A percentile compares a stretch with the other conserved stretches of the same genome.
Conservation (phyloP, 164 flowering plant species). For the Chloranthus sessilifolius region DNA sequence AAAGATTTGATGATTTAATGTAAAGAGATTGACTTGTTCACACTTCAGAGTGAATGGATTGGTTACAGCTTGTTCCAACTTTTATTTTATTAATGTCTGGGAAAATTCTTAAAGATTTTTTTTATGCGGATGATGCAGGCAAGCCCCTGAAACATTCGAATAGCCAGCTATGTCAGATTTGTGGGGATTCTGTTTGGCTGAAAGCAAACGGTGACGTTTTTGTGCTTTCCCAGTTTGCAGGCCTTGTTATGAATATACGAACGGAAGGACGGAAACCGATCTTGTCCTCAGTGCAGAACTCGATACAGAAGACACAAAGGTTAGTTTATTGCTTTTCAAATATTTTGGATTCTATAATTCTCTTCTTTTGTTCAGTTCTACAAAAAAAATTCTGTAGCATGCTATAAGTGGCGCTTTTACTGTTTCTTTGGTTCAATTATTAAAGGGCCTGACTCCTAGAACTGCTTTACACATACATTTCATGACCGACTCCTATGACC, state of each 20-base stretch:
- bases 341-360: background rate
- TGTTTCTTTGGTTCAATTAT: too few relatives aligned
- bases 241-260: constrained; percentile 97
- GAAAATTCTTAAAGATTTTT: background rate
- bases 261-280: constrained; percentile 85
- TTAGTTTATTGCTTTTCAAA: constrained; percentile 21
- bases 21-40: too few relatives aligned
- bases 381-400: too few relatives aligned
- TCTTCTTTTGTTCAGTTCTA: background rate
- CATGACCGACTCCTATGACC: background rate
- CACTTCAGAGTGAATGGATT: too few relatives aligned
- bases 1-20: too few relatives aligned
- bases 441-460: too few relatives aligned
- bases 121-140: constrained; percentile 49
- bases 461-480: too few relatives aligned
- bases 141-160: constrained; percentile 61
- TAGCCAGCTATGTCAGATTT: constrained; percentile 91
- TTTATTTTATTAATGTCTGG: too few relatives aligned
- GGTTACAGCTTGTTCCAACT: too few relatives aligned
- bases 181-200: constrained; percentile 86
- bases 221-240: constrained; percentile 98
- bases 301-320: constrained; percentile 91
- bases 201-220: constrained; percentile 66
- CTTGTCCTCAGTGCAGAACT: constrained; percentile 98
- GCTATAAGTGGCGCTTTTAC: too few relatives aligned